Percentiles rank a stretch among this genome's conserved stretches.
Evolutionary conservation across 129 eudicot genomes (phyloP).

Genomic region (Flaveria brownii): DNA sequence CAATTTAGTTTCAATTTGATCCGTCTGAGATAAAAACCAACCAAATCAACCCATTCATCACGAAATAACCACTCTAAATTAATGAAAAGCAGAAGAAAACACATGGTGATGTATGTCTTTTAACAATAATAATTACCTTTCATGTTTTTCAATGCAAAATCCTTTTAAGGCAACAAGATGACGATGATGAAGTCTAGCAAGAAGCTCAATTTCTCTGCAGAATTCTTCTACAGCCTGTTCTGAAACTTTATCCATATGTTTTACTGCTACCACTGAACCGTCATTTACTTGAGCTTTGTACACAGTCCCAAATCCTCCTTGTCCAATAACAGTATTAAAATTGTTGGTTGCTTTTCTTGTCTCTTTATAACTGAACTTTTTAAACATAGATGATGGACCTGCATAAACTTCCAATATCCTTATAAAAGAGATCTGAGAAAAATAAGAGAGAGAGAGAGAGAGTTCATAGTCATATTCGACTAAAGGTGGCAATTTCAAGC

Average conservation of each 20-base stretch:
- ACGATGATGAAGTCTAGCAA: constrained; percentile 97
- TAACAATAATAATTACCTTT: constrained; percentile 52
- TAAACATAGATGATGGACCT: constrained; percentile 78
- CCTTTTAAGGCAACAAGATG: constrained; percentile 97
- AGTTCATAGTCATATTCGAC: not conserved
- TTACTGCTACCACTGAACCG: constrained; percentile 80
- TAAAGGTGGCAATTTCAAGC: constrained; percentile 2
- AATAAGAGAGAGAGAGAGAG: not conserved
- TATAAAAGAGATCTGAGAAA: not conserved
- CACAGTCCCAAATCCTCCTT: constrained; percentile 95
- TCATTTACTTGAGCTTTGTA: constrained; percentile 76
- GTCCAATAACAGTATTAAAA: constrained; percentile 67
- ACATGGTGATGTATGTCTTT: not conserved
- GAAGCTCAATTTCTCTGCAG: constrained; percentile 88
- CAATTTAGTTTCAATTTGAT: not conserved
- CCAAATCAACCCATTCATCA: not conserved
- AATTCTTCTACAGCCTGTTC: constrained; percentile 93
- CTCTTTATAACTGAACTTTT: constrained; percentile 73
- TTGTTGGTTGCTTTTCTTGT: constrained; percentile 82
- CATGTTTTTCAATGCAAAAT: constrained; percentile 76
- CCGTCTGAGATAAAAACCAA: not conserved
- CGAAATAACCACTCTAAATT: not conserved
- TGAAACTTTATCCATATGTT: constrained; percentile 82
- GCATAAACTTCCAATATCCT: constrained; percentile 35
- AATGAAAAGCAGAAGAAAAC: constrained; percentile 14